Base-by-base conservation (phyloP, 306 rosid species). In the Fagus crenata region DNA sequence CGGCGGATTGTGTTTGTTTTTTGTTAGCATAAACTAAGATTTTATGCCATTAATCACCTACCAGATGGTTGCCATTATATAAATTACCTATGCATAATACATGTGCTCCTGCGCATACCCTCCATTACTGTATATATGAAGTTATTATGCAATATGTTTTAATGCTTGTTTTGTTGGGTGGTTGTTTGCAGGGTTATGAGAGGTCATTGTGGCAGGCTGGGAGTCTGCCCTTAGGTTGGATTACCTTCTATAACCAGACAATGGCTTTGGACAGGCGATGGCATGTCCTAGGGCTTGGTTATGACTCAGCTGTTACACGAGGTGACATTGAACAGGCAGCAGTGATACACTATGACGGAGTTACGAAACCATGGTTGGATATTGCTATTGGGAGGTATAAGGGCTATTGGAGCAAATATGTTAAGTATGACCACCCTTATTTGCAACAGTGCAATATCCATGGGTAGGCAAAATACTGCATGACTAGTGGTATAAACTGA, bases 281-380 rank as follows among this genome's bases (percentile, higher is more conserved):
- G 99, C 98, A 91, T 39, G 49, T 83, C 77, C 90, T 89, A 7
- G 99, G 99, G 75, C 93, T 96, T 55, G 98, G 98, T 82, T 85
- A 86, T 42, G 85, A 92, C 74, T 76, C 89, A 0, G 74, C 43
- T 13, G 75, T 90, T 9, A 80, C 60, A 73, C 85, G 49, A 73
- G 76, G 76, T 2, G 76, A 80, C 75, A 84, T 96, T 43, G 93
- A 89, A 81, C 83, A 76, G 73, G 96, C 97, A 53, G 98, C 97
- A 3, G 97, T 96, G 60, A 86, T 96, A 80, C 99, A 92, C 85
- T 96, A 81, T 12, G 87, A 96, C 67, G 99, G 99, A 78, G 86
- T 89, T 46, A 87, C 92, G 87, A 96, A 96, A 83, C 99, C 99
- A 3, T 96, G 99, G 99, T 70, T 91, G 82, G 99, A 96, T 55